phyloP scores from a whole-genome alignment of 768 basidiomycete genomes.

The Termitomyces sp. region DNA sequence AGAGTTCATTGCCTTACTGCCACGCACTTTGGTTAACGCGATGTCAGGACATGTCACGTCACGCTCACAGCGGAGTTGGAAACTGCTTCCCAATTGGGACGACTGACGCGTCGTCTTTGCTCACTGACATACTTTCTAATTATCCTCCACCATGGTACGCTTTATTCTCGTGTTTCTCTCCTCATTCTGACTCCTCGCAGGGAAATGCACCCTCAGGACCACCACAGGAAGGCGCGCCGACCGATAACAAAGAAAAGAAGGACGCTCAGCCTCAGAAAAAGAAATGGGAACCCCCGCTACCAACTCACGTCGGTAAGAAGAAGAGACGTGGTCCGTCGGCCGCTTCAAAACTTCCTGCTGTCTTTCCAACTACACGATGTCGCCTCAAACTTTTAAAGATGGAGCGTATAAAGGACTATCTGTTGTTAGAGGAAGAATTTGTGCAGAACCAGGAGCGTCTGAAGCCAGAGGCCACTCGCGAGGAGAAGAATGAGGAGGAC shows the following conservation, averaged over 20 bases:
- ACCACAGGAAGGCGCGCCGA: conserved; percentile 32
- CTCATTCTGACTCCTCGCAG: conserved; percentile 25
- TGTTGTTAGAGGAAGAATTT: conserved; percentile 93
- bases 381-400: conserved; percentile 91
- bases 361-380: conserved; percentile 93
- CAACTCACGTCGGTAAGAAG: conserved; percentile 96
- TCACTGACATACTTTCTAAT: conserved; percentile 4
- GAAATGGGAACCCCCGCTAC: conserved; percentile 98
- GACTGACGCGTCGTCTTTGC: conserved; percentile 46
- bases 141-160: conserved; percentile 17
- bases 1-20: conserved; percentile 31
- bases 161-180: not conserved
- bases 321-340: conserved; percentile 91
- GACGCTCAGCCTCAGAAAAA: conserved; percentile 63
- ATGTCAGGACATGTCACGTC: conserved; percentile 15
- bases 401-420: conserved; percentile 97
- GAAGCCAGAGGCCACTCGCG: conserved; percentile 80
- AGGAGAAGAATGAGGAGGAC: conserved; percentile 96
- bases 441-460: conserved; percentile 88
- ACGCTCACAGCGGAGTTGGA: conserved; percentile 26
- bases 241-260: conserved; percentile 40
- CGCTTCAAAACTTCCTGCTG: conserved; percentile 85
- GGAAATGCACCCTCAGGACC: conserved; percentile 71
- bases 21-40: conserved; percentile 18
- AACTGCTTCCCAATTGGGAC: conserved; percentile 25